Evolutionary conservation across 1,284 basidiomycete species (phyloP), one percentile per base, ranked within the genome.

Genomic region (Mrakiaceae sp.): DNA sequence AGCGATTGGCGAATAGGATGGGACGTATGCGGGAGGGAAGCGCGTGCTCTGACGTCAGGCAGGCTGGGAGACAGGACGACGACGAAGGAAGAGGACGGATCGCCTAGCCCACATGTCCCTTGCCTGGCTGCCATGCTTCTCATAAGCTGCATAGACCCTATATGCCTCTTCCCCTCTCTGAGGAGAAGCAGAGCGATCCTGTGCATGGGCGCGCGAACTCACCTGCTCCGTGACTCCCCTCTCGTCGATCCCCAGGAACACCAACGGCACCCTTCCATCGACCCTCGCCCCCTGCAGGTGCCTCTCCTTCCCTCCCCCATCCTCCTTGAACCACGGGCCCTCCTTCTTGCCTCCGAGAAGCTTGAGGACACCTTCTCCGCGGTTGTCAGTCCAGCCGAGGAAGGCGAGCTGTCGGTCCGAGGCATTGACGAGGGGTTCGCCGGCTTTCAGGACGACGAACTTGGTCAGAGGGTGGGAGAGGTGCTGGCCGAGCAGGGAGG

Each of bases 161-260:
- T 27, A 27, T 27, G 27, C 27, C 27, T 27, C 27, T 27, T 27
- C 27, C 27, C 27, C 27, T 27, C 27, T 27, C 27, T 27, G 27
- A 27, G 27, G 27, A 27, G 27, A 27, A 27, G 27, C 27, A 27
- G 27, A 27, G 27, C 27, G 27, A 27, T 27, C 27, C 27, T 27
- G 27, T 27, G 27, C 27, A 27, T 2, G 27, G 27, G 27, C 27
- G 27, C 27, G 27, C 27, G 27, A 27, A 27, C 27, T 27, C 67
- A 57, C 60, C 57, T 39, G 69, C 70, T 16, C 73, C 46, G 68
- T 70, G 7, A 67, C 71, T 55, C 79, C 77, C n/a, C 76, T 73
- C 71, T 95, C 91, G 71, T 88, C 83, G 59, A 94, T 77, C 4
- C 92, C 92, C 14, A 95, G 83, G 73, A 88, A 88, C 63, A 87